Base-by-base conservation (phyloP, 225 moss, liverwort and hornwort genomes). In the Thuidium tamariscinum region DNA sequence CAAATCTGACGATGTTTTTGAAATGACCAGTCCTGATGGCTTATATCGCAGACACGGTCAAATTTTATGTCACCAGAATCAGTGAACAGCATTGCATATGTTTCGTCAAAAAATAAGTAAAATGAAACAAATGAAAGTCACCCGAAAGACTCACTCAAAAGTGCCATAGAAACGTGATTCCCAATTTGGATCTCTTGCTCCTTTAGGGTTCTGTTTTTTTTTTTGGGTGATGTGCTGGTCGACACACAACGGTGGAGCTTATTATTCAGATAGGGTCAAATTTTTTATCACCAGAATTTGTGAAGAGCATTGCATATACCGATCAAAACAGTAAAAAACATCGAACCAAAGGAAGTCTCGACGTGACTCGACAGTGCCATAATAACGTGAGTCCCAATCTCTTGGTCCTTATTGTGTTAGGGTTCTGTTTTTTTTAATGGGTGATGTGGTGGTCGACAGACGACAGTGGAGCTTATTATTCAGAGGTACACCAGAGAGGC, bases 401-500 rank as follows among this genome's bases (percentile, higher is more conserved):
- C 76, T 54, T 36, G 54, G 54, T 69, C 9, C 68, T 56, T 42
- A 7, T 41, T 21, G 41, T 30, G 70, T 70, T 82, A 32, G 22
- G 72, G 34, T 59, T 72, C 34, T 83, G 59, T 57, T 71, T 51
- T 71, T 51, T 65, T 55, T 52, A 10, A 84, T 75, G 9, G 62
- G 21, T 75, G 37, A 68, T 60, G 36, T 69, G 32, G 55, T 82
- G 86, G 56, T 66, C 34, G 56, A 67, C 80, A 93, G 93, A 48
- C 87, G 59, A 78, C 90, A 80, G 93, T 93, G 87, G 92, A 93
- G 89, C 87, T 92, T 30, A 89, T 92, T 18, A 93, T 93, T 62
- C 93, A 93, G 85, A 83, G 92, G 87, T 93, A 93, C 80, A 93
- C 93, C 16, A 89, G 93, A 88, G 93, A 93, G 91, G 93, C 93